Conservation (phyloP, 176 grass and related monocot genomes). For the Ampelocalamus luodianensis region DNA sequence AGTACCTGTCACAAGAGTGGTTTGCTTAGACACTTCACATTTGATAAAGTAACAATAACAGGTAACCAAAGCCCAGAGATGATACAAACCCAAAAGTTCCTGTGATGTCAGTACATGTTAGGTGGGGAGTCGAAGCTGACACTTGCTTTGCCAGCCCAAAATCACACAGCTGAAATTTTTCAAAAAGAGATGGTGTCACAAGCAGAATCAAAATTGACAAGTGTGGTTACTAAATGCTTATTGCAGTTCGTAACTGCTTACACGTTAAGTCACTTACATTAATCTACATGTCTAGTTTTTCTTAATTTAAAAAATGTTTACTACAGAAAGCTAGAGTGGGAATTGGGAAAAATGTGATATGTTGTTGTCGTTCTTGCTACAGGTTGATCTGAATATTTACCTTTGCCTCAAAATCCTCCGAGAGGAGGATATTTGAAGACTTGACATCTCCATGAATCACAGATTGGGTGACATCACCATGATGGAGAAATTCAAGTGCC, state of each 20-base stretch:
- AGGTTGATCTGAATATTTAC: constrained; percentile 52
- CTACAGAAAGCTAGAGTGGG: neutral
- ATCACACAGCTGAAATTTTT: constrained; percentile 81
- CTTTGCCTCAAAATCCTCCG: constrained; percentile 76
- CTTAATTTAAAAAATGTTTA: neutral
- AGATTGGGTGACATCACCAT: constrained; percentile 51
- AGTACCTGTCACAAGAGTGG: constrained; percentile 65
- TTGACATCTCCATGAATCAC: constrained; percentile 96
- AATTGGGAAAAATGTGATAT: neutral
- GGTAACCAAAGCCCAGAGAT: neutral
- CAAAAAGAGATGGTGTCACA: constrained; percentile 43
- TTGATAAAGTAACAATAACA: constrained; percentile 38
- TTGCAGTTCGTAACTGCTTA: constrained; percentile 28
- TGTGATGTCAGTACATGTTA: constrained; percentile 81
- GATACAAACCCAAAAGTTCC: constrained; percentile 92
- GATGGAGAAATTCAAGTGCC: constrained; percentile 89
- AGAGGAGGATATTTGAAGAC: constrained; percentile 95
- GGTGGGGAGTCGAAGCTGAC: constrained; percentile 66
- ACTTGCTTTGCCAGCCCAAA: constrained; percentile 94
- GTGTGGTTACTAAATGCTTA: neutral
- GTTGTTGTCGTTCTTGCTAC: neutral
- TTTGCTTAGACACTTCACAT: constrained; percentile 37
- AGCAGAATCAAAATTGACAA: constrained; percentile 20
- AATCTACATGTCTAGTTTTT: neutral
- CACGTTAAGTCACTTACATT: neutral